Evolutionary conservation across 345 rosid species (phyloP), one percentile per base, ranked within the genome.

Genomic region (Heritiera littoralis): DNA sequence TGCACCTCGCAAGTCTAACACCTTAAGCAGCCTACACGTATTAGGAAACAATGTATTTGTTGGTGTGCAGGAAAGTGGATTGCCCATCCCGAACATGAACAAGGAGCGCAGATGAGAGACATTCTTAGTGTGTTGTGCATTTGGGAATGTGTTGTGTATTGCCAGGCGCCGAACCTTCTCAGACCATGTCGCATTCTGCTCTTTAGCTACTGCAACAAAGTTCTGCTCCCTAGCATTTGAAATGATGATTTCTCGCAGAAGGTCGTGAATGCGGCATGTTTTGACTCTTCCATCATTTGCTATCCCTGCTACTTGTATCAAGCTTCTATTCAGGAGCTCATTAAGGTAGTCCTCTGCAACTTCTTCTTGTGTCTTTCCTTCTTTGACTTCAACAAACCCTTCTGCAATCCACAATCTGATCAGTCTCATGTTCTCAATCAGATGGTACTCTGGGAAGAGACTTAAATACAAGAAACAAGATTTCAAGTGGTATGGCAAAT

Each of bases 361-460:
- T 46, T 89, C 87, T 75, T 89, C 92, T 3, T 48, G 59, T 18
- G 87, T 81, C 82, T 70, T 85, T 8, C 87, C 89, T 70, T 80
- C 85, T 68, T 74, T 86, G 18, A 51, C 79, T 28, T 77, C 82
- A 1, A 89, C 80, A 52, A 88, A 85, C 12, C 88, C 87, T 72
- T 88, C 88, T 0, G 87, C 85, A 0, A 83, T 75, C 91, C 91
- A 88, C 40, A 88, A 45, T 7, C 87, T 74, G 9, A 88, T 66
- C 30, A 88, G 72, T 67, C 83, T 84, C 79, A 54, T 54, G 0
- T 49, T 54, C 35, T 78, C 82, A 1, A 88, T 81, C 11, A 7
- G 49, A 66, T 81, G 79, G 66, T 79, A 83, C 80, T 85, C 84
- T 0, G 91, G 89, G 63, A 88, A 86, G n/a, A 86, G 61, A 71